Conservation (phyloP, 805 yeast species). For the Metschnikowia baotianmanensis region DNA sequence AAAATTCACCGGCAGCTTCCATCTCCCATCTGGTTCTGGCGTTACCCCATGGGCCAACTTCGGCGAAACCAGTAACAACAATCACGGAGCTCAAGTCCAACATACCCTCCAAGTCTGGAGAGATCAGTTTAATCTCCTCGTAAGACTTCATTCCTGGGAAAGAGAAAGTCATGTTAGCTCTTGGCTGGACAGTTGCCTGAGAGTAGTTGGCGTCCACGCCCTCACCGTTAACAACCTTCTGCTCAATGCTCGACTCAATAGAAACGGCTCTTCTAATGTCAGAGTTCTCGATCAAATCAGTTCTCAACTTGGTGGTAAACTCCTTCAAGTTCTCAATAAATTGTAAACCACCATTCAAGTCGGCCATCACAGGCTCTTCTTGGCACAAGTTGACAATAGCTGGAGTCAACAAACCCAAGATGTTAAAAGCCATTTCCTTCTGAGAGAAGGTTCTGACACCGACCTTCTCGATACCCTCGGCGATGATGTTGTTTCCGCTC, state of each 20-base stretch:
- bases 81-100: slow-evolving; percentile 87
- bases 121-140: slow-evolving; percentile 61
- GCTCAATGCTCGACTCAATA: slow-evolving; percentile 87
- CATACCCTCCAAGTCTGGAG: slow-evolving; percentile 84
- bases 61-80: slow-evolving; percentile 97
- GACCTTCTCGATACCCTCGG: slow-evolving; percentile 92
- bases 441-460: slow-evolving; percentile 99
- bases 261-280: slow-evolving; percentile 95
- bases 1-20: slow-evolving; percentile 94
- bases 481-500: slow-evolving; percentile 95
- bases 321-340: slow-evolving; percentile 89
- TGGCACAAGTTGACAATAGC: slow-evolving; percentile 83
- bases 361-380: slow-evolving; percentile 94
- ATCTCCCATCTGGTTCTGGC: slow-evolving; percentile 99
- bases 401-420: slow-evolving; percentile 90
- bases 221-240: slow-evolving; percentile 80
- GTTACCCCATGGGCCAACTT: slow-evolving; percentile 99
- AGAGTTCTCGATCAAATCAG: slow-evolving; percentile 72
- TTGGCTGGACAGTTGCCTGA: slow-evolving; percentile 78
- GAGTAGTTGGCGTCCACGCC: slow-evolving; percentile 83
- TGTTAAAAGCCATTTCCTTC: slow-evolving; percentile 98
- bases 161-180: slow-evolving; percentile 90
- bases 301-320: slow-evolving; percentile 75
- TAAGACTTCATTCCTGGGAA: slow-evolving; percentile 88
- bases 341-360: slow-evolving; percentile 98